phyloP scores from a whole-genome alignment of 768 basidiomycete species.

The Termitomyces sp. region DNA sequence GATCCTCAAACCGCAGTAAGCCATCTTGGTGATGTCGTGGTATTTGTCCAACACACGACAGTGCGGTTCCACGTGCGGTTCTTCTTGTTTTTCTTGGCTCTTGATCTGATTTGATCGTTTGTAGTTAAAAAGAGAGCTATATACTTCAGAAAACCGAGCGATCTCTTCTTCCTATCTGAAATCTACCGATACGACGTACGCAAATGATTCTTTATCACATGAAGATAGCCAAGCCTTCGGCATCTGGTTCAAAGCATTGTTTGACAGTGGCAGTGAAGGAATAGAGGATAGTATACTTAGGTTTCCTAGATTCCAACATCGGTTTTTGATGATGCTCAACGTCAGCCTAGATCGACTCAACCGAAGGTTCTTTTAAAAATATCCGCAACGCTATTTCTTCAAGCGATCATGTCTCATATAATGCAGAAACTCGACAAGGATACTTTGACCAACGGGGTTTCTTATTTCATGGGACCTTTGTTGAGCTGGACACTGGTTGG shows the following conservation, averaged over 20 bases:
- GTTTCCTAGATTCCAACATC: conserved; percentile 22
- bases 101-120: not conserved
- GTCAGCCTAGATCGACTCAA: conserved; percentile 51
- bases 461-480: conserved; percentile 69
- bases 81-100: not conserved
- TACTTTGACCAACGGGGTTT: conserved; percentile 65
- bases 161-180: conserved; percentile 48
- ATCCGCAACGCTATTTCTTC: conserved; percentile 59
- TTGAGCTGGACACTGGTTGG: conserved; percentile 80
- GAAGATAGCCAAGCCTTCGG: conserved; percentile 41
- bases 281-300: conserved; percentile 77
- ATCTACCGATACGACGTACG: conserved; percentile 38
- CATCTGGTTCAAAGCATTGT: conserved; percentile 73
- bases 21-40: conserved; percentile 73
- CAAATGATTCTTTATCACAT: conserved; percentile 31
- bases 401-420: conserved; percentile 46
- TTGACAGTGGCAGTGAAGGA: conserved; percentile 72
- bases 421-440: conserved; percentile 62
- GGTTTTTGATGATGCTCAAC: not conserved
- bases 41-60: conserved; percentile 64
- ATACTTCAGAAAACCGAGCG: conserved; percentile 39
- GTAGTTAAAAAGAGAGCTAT: conserved; percentile 46
- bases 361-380: conserved; percentile 65
- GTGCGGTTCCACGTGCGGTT: conserved; percentile 57
- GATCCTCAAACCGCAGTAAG: conserved; percentile 81